These are phyloP conservation scores for Hanseniaspora lindneri DNA, from an alignment of 805 yeast species.

Conservation along the genomic window DNA sequence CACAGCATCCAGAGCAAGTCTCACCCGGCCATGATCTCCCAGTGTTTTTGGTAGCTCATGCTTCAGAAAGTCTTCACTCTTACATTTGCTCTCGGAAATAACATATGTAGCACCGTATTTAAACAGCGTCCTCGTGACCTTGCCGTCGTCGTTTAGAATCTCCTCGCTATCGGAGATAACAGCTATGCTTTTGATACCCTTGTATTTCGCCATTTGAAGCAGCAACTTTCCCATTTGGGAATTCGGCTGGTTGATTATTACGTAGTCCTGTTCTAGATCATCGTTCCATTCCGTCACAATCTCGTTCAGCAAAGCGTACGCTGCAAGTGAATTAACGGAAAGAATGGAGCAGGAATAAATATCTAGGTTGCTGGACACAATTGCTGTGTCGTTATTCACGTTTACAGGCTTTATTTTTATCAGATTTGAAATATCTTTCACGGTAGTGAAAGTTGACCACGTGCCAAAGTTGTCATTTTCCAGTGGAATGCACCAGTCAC, in stretches of 20 bases:
- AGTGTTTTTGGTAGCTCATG: neutral
- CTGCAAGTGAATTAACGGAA: neutral
- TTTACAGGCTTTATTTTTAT: neutral
- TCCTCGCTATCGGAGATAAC: neutral
- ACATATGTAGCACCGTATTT: neutral
- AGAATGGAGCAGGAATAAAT: neutral
- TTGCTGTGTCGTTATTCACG: neutral
- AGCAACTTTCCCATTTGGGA: slow-evolving; percentile 1
- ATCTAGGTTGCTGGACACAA: neutral
- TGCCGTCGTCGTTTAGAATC: neutral
- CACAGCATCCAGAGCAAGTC: neutral
- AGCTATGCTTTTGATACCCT: neutral
- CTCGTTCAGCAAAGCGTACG: neutral
- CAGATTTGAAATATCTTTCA: neutral
- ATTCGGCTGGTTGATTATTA: neutral
- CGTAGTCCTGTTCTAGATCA: slow-evolving; percentile 1
- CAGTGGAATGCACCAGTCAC: slow-evolving; percentile 1
- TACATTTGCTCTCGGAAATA: neutral
- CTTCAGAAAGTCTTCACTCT: neutral
- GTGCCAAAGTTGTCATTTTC: slow-evolving; percentile 1
- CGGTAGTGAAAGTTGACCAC: slow-evolving; percentile 1
- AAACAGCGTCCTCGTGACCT: neutral
- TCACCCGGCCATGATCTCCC: neutral
- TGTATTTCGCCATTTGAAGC: slow-evolving; percentile 1
- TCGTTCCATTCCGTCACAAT: neutral